A percentile compares a stretch with the other conserved stretches of the same genome.
phyloP scores from a whole-genome alignment of 441 rosid species.

The Populus hybrid region DNA sequence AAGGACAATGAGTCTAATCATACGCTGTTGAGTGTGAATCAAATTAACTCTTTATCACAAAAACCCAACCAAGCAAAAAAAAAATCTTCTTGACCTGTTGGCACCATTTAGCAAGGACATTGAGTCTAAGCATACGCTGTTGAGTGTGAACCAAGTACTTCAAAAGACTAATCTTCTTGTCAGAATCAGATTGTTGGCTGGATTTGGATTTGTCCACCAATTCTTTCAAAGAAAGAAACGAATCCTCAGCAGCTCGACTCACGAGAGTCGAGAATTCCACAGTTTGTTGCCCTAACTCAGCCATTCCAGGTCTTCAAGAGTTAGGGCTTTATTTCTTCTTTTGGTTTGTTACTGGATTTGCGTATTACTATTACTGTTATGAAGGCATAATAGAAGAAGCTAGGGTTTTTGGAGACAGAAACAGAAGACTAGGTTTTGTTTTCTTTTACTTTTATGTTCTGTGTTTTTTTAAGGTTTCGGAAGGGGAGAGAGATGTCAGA shows the following conservation, averaged over 20 bases:
- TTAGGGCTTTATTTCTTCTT: neutral
- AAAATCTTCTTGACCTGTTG: slow-evolving; percentile 56
- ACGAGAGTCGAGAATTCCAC: slow-evolving; percentile 80
- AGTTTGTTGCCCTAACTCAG: slow-evolving; percentile 88
- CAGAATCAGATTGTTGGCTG: slow-evolving; percentile 67
- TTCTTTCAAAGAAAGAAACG: slow-evolving; percentile 71
- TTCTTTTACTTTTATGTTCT: neutral
- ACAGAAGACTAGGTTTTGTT: too few relatives aligned
- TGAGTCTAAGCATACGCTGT: slow-evolving; percentile 95
- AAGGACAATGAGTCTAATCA: slow-evolving; percentile 89
- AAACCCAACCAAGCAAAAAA: neutral
- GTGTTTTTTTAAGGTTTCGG: neutral
- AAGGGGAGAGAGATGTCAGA: neutral
- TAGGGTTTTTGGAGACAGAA: slow-evolving; percentile 8
- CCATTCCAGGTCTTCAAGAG: slow-evolving; percentile 34
- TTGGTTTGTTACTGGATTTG: slow-evolving; percentile 8
- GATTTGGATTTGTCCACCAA: slow-evolving; percentile 80
- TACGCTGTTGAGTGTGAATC: slow-evolving; percentile 81
- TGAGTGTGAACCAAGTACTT: slow-evolving; percentile 79
- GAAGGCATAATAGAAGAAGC: neutral
- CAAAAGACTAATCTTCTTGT: slow-evolving; percentile 79
- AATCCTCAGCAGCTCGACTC: slow-evolving; percentile 81
- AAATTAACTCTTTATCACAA: neutral
- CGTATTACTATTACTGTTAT: neutral
- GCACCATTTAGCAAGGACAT: slow-evolving; percentile 96